A percentile compares a stretch with the other conserved stretches of the same genome.
Evolutionary conservation across 2,329 filamentous ascomycete species (phyloP).

Genomic region (Bertia moriformis): DNA sequence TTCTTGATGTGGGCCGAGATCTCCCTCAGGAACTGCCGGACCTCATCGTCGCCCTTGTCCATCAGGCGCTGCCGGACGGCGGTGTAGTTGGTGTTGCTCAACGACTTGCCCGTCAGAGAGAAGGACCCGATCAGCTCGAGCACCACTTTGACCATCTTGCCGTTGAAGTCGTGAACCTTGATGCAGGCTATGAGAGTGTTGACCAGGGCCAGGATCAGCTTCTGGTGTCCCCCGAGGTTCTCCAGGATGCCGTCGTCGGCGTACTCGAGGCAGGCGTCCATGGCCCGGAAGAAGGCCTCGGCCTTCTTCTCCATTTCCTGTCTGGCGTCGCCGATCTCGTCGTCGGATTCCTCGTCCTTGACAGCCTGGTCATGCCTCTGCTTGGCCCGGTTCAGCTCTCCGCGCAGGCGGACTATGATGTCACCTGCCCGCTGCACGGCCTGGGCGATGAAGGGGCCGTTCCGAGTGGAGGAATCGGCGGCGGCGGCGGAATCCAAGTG

Average conservation of each 20-base stretch:
- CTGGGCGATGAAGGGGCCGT: no score
- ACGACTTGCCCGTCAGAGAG: slow-evolving; percentile 42
- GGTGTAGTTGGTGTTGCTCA: slow-evolving; percentile 51
- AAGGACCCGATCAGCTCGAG: slow-evolving; percentile 46
- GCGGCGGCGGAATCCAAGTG: slow-evolving; percentile 25
- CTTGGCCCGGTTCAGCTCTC: slow-evolving; percentile 30
- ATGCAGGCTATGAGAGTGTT: slow-evolving; percentile 38
- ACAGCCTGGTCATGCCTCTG: slow-evolving; percentile 25
- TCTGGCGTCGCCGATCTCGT: slow-evolving; percentile 14
- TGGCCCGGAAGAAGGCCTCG: slow-evolving; percentile 30
- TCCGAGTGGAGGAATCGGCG: slow-evolving; percentile 16
- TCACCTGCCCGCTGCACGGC: slow-evolving; percentile 36
- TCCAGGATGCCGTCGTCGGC: slow-evolving; percentile 40
- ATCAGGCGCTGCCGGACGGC: slow-evolving; percentile 48
- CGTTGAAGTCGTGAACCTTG: slow-evolving; percentile 33
- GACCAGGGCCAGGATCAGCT: slow-evolving; percentile 37
- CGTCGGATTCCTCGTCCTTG: slow-evolving; percentile 17
- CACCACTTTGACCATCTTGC: slow-evolving; percentile 37
- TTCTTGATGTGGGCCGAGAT: slow-evolving; percentile 34
- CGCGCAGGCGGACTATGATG: slow-evolving; percentile 29
- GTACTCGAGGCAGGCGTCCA: slow-evolving; percentile 36
- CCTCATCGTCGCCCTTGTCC: slow-evolving; percentile 50
- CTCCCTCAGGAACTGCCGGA: slow-evolving; percentile 43
- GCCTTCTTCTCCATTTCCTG: slow-evolving; percentile 22
- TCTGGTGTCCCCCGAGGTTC: slow-evolving; percentile 41